Evolutionary conservation across 768 basidiomycete genomes (phyloP).

Genomic region (Pilatotrama ljubarskyi): DNA sequence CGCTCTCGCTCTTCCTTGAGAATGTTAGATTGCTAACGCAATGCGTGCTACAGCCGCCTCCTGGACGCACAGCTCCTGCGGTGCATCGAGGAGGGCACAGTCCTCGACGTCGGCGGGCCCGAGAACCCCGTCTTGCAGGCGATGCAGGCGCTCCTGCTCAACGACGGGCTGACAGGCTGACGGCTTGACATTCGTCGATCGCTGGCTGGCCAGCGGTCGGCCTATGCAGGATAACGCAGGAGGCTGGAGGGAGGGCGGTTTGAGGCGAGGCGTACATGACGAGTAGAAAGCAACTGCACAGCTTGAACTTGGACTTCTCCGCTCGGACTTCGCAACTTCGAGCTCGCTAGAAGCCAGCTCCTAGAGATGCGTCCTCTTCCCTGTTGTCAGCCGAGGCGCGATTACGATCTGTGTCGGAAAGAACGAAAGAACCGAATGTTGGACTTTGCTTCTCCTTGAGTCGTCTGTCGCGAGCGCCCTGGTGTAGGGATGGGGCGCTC

Average conservation of each 20-base stretch:
- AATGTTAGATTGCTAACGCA: too few species aligned
- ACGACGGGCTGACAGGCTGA: slow-evolving; percentile 35
- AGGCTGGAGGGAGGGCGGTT: not conserved
- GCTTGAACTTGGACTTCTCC: not conserved
- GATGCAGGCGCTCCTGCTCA: slow-evolving; percentile 40
- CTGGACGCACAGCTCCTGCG: slow-evolving; percentile 67
- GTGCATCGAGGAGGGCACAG: slow-evolving; percentile 62
- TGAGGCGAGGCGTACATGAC: too few species aligned
- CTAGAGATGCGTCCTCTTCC: too few species aligned
- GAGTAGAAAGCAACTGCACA: not conserved
- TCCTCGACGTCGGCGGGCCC: slow-evolving; percentile 43
- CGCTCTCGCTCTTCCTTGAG: not conserved
- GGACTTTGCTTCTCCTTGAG: too few species aligned
- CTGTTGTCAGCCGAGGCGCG: too few species aligned
- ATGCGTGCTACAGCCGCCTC: slow-evolving; percentile 48
- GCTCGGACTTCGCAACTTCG: not conserved
- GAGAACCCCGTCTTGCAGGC: slow-evolving; percentile 51
- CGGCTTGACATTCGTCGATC: not conserved
- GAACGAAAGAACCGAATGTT: too few species aligned
- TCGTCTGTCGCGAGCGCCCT: too few species aligned
- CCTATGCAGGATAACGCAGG: not conserved
- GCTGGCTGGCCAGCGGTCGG: not conserved
- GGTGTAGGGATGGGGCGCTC: too few species aligned
- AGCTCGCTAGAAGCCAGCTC: not conserved
- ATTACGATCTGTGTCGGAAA: too few species aligned